Evolutionary conservation across 306 rosid genomes (phyloP).

Genomic region (Vicia faba): DNA sequence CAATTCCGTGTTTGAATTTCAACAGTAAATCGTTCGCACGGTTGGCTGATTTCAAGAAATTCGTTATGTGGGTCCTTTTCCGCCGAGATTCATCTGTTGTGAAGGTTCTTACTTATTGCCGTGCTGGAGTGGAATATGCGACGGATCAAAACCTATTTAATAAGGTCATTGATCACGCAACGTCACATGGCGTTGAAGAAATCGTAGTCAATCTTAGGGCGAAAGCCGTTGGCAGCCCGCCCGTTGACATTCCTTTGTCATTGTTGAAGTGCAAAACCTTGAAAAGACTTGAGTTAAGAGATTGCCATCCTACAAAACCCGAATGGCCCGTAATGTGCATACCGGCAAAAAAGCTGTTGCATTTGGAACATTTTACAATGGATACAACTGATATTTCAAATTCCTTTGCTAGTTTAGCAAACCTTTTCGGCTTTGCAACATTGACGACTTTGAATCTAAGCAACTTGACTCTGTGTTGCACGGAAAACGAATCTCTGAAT

Average conservation of each 20-base stretch:
- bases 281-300: constrained; percentile 52
- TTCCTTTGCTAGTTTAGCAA: constrained; percentile 40
- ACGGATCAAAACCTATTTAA: constrained; percentile 51
- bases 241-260: constrained; percentile 47
- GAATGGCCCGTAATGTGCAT: constrained; percentile 33
- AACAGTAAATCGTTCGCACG: constrained; percentile 47
- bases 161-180: constrained; percentile 49
- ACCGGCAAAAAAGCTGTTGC: constrained; percentile 37
- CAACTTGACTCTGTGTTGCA: constrained; percentile 41
- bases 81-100: constrained; percentile 45
- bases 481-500: constrained; percentile 37
- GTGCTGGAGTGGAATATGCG: constrained; percentile 55
- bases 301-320: constrained; percentile 47
- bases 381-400: constrained; percentile 31
- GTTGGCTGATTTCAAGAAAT: constrained; percentile 48
- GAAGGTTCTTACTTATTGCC: constrained; percentile 43
- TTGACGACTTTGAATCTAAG: constrained; percentile 52
- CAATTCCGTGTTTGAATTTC: constrained; percentile 47
- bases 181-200: constrained; percentile 47
- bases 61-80: constrained; percentile 48
- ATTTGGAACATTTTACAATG: constrained; percentile 43
- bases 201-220: constrained; percentile 49
- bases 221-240: constrained; percentile 48
- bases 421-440: constrained; percentile 45
- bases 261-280: constrained; percentile 44